phyloP scores from a whole-genome alignment of 176 grass and related monocot species.

The Olyra latifolia region DNA sequence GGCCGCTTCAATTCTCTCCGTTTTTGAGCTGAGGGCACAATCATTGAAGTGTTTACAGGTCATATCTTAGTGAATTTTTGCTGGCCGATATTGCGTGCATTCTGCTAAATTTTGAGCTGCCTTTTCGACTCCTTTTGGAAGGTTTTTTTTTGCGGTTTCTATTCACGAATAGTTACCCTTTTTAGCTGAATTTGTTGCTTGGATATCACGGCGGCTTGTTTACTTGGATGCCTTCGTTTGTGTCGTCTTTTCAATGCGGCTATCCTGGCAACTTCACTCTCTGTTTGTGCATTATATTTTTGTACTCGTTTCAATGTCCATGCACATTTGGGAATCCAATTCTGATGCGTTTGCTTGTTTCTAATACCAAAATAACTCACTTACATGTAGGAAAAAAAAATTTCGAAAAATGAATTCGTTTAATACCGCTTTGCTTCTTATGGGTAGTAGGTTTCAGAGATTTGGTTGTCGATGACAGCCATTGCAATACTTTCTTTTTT shows the following conservation, averaged over 20 bases:
- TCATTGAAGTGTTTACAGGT: background rate
- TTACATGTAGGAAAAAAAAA: background rate
- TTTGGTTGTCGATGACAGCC: background rate
- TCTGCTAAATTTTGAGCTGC: background rate
- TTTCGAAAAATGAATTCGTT: background rate
- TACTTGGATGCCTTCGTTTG: background rate
- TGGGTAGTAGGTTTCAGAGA: constrained; percentile 11
- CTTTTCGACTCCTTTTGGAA: background rate
- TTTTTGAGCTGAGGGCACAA: background rate
- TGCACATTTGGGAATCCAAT: background rate
- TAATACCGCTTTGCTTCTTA: constrained; percentile 15
- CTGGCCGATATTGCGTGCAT: background rate
- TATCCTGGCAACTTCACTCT: background rate
- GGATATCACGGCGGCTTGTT: background rate
- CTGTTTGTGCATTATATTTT: background rate
- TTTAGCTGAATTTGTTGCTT: background rate
- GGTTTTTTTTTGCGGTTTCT: background rate
- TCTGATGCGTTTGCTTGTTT: background rate
- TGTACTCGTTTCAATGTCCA: background rate
- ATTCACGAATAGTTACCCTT: background rate
- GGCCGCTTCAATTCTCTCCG: background rate
- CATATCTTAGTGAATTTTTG: background rate
- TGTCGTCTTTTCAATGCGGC: background rate
- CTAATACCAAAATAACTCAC: background rate
- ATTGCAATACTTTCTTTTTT: constrained; percentile 12